phyloP scores from a whole-genome alignment of 352 stramenopile genomes.

The Globisporangium cylindrosporum region DNA sequence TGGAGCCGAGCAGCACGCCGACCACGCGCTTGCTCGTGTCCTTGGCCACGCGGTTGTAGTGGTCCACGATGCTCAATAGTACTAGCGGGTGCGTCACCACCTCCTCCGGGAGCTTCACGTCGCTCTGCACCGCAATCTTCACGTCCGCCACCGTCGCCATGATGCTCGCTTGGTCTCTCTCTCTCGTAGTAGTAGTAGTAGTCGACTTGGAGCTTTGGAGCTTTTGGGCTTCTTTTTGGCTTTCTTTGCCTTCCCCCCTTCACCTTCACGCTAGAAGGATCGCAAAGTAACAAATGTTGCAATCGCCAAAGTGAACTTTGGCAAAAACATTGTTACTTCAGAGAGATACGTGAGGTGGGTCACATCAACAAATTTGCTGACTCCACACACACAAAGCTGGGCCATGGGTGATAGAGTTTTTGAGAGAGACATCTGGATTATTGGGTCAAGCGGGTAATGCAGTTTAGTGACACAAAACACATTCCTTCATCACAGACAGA shows the following conservation, averaged over 20 bases:
- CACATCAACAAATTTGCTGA: neutral
- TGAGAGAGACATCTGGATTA: neutral
- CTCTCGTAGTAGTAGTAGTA: neutral
- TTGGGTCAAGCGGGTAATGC: neutral
- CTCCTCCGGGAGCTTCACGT: slow-evolving; percentile 77
- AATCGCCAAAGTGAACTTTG: neutral
- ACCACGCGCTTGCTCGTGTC: slow-evolving; percentile 99
- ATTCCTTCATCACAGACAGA: neutral
- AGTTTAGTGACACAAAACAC: neutral
- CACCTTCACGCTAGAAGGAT: slow-evolving; percentile 3
- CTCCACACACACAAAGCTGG: no score
- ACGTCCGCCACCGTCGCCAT: slow-evolving; percentile 18
- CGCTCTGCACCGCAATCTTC: slow-evolving; percentile 83
- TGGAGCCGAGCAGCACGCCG: slow-evolving; percentile 96
- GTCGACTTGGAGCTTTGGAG: neutral
- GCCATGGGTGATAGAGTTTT: no score
- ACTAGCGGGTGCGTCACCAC: slow-evolving; percentile 99
- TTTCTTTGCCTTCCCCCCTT: slow-evolving; percentile 1
- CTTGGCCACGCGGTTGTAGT: slow-evolving; percentile 98
- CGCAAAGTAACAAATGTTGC: slow-evolving; percentile 10
- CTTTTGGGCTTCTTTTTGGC: neutral
- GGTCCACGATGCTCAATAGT: slow-evolving; percentile 97
- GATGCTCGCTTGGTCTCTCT: neutral
- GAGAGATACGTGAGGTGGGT: neutral
- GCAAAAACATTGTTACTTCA: neutral